A percentile compares a stretch with the other conserved stretches of the same genome.
Conservation (phyloP, 371 early-diverging fungal genomes). For the Sporodiniella umbellata region DNA sequence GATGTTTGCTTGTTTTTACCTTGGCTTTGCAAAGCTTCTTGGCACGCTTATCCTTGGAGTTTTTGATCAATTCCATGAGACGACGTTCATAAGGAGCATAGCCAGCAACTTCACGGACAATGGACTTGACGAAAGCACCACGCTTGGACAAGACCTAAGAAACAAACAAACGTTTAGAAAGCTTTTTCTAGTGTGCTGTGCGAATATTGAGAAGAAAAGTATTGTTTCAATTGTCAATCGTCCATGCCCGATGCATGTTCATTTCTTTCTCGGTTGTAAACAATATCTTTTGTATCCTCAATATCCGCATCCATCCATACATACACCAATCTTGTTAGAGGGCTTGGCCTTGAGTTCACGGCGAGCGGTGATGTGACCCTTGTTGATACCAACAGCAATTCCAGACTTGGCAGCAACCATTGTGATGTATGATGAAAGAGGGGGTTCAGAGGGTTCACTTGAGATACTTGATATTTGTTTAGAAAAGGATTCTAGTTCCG, state of each 20-base stretch:
- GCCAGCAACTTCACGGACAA: slow-evolving; percentile 97
- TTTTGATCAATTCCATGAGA: slow-evolving; percentile 99
- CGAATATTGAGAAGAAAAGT: not conserved
- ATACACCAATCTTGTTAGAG: slow-evolving; percentile 85
- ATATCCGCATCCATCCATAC: slow-evolving; percentile 39
- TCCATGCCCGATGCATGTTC: not conserved
- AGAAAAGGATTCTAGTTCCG: not conserved
- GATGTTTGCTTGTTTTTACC: slow-evolving; percentile 66
- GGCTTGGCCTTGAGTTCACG: slow-evolving; percentile 76
- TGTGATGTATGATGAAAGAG: slow-evolving; percentile 21
- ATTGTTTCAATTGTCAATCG: not conserved
- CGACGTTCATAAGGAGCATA: slow-evolving; percentile 99
- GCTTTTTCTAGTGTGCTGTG: not conserved
- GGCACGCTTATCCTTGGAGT: slow-evolving; percentile 99
- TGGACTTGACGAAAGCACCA: slow-evolving; percentile 86
- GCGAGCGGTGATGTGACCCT: slow-evolving; percentile 78
- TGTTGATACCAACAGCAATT: slow-evolving; percentile 73
- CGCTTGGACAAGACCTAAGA: slow-evolving; percentile 76
- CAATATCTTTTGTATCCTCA: not conserved
- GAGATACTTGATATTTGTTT: slow-evolving; percentile 39
- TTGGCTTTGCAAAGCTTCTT: slow-evolving; percentile 98
- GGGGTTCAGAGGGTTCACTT: slow-evolving; percentile 26
- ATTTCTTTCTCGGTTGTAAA: not conserved
- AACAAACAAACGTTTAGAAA: not conserved
- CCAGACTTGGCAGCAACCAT: slow-evolving; percentile 59